phyloP scores from a whole-genome alignment of 352 stramenopile genomes.

The Elongisporangium prolatum region DNA sequence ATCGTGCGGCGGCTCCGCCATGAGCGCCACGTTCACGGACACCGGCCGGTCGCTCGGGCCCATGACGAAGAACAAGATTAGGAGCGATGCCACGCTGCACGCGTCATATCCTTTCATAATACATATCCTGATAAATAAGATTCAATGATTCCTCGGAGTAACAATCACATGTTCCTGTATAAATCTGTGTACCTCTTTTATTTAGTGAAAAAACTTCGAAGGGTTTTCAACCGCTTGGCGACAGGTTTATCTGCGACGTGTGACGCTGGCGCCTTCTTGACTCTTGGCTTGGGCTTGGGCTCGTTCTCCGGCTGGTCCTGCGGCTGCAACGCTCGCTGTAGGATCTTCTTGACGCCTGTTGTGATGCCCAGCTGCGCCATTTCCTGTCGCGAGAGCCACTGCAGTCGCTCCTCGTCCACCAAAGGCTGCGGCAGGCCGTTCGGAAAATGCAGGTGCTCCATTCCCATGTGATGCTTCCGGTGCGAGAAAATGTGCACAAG shows the following conservation, averaged over 20 bases:
- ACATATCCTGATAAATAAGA: neutral
- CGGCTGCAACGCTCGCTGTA: constrained; percentile 40
- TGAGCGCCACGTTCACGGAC: neutral
- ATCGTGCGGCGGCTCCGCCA: neutral
- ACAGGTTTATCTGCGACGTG: constrained; percentile 30
- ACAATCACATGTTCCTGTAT: constrained; percentile 1
- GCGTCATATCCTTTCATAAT: neutral
- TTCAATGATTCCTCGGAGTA: neutral
- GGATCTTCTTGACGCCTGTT: constrained; percentile 85
- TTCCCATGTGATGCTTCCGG: constrained; percentile 87
- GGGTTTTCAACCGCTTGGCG: constrained; percentile 47
- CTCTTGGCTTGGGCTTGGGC: constrained; percentile 3
- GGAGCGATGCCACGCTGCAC: neutral
- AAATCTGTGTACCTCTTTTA: constrained; percentile 26
- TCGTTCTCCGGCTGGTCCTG: constrained; percentile 5
- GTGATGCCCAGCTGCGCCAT: constrained; percentile 83
- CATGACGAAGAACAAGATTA: constrained; percentile 1
- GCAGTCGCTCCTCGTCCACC: constrained; percentile 17
- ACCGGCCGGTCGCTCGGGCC: neutral
- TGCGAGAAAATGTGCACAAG: constrained; percentile 90
- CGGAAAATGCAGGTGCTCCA: constrained; percentile 76
- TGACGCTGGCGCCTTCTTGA: constrained; percentile 16
- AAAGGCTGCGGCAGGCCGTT: constrained; percentile 14
- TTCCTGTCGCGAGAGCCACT: constrained; percentile 75
- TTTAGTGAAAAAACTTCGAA: constrained; percentile 65